Evolutionary conservation across 257 asterid genomes (phyloP).

Genomic region (Solanum lycopersicoides): DNA sequence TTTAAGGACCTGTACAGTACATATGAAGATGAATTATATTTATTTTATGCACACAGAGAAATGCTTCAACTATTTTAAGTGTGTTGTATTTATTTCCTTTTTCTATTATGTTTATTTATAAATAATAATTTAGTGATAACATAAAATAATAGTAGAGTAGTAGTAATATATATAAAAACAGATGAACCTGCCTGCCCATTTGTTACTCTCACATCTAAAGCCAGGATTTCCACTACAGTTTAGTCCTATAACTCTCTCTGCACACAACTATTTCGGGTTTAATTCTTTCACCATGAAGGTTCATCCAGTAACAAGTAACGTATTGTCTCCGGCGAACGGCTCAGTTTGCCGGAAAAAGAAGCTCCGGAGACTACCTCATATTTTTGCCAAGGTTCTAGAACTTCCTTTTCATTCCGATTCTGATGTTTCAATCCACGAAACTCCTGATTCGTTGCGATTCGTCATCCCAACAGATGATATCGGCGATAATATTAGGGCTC

Average conservation of each 20-base stretch:
- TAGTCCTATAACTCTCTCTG: neutral
- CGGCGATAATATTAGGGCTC: conserved; percentile 41
- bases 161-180: neutral
- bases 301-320: conserved; percentile 49
- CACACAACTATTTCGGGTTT: neutral
- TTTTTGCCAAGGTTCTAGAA: conserved; percentile 73
- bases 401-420: conserved; percentile 72
- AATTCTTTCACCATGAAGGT: conserved; percentile 40
- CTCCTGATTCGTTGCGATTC: conserved; percentile 42
- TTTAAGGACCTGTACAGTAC: neutral
- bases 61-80: no score
- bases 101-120: neutral
- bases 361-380: conserved; percentile 73
- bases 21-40: no score
- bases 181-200: neutral
- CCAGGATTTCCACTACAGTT: neutral
- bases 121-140: neutral
- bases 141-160: neutral
- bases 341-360: conserved; percentile 45
- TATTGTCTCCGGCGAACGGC: conserved; percentile 18
- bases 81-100: neutral
- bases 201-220: neutral
- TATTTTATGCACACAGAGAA: no score
- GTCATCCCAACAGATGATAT: conserved; percentile 45
- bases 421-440: conserved; percentile 53